These are phyloP conservation scores for Phialophora chinensis DNA, from an alignment of 2,329 filamentous ascomycete genomes.

Conservation along the genomic window DNA sequence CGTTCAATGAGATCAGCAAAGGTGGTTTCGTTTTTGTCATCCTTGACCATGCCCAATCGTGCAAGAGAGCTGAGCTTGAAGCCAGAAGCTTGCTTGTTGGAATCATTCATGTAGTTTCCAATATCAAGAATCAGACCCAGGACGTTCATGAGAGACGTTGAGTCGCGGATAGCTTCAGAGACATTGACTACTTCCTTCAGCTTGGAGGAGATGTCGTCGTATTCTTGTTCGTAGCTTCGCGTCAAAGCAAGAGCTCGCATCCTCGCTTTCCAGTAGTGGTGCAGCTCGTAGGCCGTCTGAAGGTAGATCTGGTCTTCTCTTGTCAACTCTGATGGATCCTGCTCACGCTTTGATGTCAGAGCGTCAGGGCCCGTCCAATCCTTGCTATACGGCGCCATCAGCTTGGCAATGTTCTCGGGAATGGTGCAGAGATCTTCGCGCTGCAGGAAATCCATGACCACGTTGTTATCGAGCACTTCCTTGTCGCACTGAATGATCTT, in stretches of 20 bases:
- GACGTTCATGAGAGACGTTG: slow-evolving; percentile 92
- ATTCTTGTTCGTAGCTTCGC: slow-evolving; percentile 82
- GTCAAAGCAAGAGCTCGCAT: slow-evolving; percentile 90
- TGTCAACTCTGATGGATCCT: slow-evolving; percentile 85
- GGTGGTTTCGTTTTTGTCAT: slow-evolving; percentile 97
- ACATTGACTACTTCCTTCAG: slow-evolving; percentile 84
- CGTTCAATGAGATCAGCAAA: slow-evolving; percentile 95
- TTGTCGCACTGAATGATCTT: slow-evolving; percentile 96
- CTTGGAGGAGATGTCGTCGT: slow-evolving; percentile 87
- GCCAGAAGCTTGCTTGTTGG: slow-evolving; percentile 95
- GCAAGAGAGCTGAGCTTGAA: slow-evolving; percentile 97
- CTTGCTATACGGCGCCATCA: slow-evolving; percentile 92
- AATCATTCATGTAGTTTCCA: slow-evolving; percentile 99
- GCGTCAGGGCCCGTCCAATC: slow-evolving; percentile 94
- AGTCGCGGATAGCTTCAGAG: slow-evolving; percentile 87
- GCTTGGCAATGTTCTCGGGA: slow-evolving; percentile 85
- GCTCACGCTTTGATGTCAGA: slow-evolving; percentile 75
- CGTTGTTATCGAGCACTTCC: slow-evolving; percentile 83
- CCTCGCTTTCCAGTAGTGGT: slow-evolving; percentile 98
- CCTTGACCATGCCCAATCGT: slow-evolving; percentile 95
- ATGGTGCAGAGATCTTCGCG: slow-evolving; percentile 92
- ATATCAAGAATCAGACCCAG: slow-evolving; percentile 95
- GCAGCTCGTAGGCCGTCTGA: slow-evolving; percentile 88
- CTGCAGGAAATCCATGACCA: slow-evolving; percentile 96
- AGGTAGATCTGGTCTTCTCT: slow-evolving; percentile 95